Conservation (phyloP, 768 basidiomycete species). For the Dentipellis sp. region DNA sequence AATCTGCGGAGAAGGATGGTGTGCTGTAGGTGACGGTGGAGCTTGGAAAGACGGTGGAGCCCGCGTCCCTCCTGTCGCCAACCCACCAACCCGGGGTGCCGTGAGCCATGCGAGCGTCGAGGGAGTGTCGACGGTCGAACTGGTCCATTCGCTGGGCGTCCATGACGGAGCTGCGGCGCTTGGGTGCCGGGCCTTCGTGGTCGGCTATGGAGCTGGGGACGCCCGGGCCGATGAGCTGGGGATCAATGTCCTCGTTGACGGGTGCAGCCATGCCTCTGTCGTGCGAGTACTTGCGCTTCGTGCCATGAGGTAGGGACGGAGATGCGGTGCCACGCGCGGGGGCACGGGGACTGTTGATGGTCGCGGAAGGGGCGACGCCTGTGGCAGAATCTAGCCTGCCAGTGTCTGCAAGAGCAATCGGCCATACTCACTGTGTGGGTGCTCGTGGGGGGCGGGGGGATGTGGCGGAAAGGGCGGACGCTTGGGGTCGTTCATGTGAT, state of each 20-base stretch:
- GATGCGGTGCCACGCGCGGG: constrained; percentile 14
- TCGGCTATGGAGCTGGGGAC: constrained; percentile 50
- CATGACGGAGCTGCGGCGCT: constrained; percentile 76
- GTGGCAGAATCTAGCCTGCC: background rate
- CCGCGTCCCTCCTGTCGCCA: constrained; percentile 65
- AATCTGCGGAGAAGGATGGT: constrained; percentile 54
- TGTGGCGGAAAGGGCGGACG: background rate
- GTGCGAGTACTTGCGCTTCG: constrained; percentile 77
- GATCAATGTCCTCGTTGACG: constrained; percentile 54
- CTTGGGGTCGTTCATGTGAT: background rate
- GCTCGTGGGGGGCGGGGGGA: background rate
- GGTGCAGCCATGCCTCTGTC: constrained; percentile 47
- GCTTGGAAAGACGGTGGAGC: constrained; percentile 61
- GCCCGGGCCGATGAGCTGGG: constrained; percentile 60
- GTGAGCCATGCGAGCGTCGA: constrained; percentile 44
- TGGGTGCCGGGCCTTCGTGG: constrained; percentile 60
- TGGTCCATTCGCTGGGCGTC: constrained; percentile 71
- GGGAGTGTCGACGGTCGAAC: constrained; percentile 70
- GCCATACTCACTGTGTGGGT: background rate
- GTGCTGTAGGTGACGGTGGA: constrained; percentile 41
- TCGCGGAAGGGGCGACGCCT: constrained; percentile 58
- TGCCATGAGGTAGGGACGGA: constrained; percentile 38
- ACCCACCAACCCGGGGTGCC: constrained; percentile 42
- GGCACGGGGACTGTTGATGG: constrained; percentile 25
- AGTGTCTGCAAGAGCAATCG: background rate